Conservation (phyloP, 441 rosid genomes). For the Lepidium campestre region DNA sequence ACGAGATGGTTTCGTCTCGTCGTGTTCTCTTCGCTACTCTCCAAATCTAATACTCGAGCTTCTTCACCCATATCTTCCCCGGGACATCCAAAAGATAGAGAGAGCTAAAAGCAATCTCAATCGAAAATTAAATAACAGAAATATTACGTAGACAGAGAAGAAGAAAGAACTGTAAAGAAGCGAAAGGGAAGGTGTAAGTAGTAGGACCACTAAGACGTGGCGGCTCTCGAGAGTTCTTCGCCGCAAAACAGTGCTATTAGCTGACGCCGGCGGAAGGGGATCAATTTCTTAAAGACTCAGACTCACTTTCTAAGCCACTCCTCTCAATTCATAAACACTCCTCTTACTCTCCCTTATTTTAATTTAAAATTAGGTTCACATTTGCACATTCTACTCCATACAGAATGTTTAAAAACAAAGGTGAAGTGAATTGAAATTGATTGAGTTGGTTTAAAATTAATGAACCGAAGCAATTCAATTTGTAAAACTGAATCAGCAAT, state of each 20-base stretch:
- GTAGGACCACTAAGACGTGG: constrained; percentile 17
- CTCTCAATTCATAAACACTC: no score
- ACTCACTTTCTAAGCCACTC: no score
- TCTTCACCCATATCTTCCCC: constrained; percentile 22
- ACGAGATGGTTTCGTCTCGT: constrained; percentile 1
- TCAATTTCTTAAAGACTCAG: no score
- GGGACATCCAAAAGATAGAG: background rate
- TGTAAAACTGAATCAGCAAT: no score
- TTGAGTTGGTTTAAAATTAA: no score
- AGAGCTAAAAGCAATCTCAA: background rate
- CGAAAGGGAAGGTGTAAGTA: constrained; percentile 1
- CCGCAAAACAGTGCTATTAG: constrained; percentile 11
- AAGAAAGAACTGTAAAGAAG: background rate
- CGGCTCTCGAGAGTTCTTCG: constrained; percentile 7
- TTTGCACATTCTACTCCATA: no score
- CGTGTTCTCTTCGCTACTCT: constrained; percentile 9
- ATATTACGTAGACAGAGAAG: background rate
- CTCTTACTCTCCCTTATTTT: no score
- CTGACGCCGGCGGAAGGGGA: constrained; percentile 28
- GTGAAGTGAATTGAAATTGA: no score
- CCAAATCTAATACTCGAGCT: constrained; percentile 14
- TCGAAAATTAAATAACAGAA: background rate
- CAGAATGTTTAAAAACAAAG: no score
- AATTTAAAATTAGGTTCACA: no score
- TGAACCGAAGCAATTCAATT: no score